Evolutionary conservation across 2,329 filamentous ascomycete genomes (phyloP).

Genomic region (Xylaria arbuscula): DNA sequence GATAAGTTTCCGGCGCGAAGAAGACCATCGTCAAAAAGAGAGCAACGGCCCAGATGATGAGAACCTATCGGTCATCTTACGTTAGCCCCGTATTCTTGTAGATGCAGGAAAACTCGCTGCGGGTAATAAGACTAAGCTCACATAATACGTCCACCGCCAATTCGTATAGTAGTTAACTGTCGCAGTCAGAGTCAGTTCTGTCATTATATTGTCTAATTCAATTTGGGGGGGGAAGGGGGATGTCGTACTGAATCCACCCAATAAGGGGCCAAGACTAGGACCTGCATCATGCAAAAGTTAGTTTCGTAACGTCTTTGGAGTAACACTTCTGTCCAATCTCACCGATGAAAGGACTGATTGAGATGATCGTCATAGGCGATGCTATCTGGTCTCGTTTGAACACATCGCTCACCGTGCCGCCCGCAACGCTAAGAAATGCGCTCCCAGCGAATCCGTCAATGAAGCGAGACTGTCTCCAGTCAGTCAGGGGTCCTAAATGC

Average conservation of each 20-base stretch:
- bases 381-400: slow-evolving; percentile 76
- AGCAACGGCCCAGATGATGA: slow-evolving; percentile 82
- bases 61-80: slow-evolving; percentile 54
- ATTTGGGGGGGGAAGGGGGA: neutral
- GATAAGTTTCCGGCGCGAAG: slow-evolving; percentile 90
- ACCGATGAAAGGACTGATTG: slow-evolving; percentile 70
- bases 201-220: neutral
- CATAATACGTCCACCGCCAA: slow-evolving; percentile 89
- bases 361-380: slow-evolving; percentile 85
- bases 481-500: slow-evolving; percentile 16
- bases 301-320: neutral
- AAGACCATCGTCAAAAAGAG: slow-evolving; percentile 73
- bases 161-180: slow-evolving; percentile 73
- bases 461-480: slow-evolving; percentile 67
- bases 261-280: slow-evolving; percentile 67
- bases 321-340: neutral
- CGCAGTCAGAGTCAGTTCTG: neutral
- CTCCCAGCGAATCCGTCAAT: slow-evolving; percentile 78
- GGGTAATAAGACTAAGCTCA: slow-evolving; percentile 27
- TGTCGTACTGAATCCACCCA: slow-evolving; percentile 75
- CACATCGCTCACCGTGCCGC: slow-evolving; percentile 86
- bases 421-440: slow-evolving; percentile 78
- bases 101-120: neutral
- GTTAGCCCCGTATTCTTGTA: slow-evolving; percentile 24
- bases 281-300: slow-evolving; percentile 51